A percentile compares a stretch with the other conserved stretches of the same genome.
phyloP scores from a whole-genome alignment of 2,329 filamentous ascomycete species.

The Cercospora sp. region DNA sequence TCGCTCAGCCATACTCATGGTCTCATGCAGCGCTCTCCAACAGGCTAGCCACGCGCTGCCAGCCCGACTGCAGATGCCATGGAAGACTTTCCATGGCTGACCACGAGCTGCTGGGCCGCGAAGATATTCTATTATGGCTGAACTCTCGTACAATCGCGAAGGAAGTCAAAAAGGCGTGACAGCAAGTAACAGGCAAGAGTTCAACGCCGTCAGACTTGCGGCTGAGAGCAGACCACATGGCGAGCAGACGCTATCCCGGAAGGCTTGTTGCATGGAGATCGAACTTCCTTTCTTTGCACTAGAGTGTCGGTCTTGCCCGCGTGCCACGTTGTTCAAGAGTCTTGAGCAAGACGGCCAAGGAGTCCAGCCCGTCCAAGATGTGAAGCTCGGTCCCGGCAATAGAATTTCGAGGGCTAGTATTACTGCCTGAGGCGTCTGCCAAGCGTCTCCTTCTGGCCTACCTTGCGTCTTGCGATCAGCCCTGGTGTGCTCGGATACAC shows the following conservation, averaged over 20 bases:
- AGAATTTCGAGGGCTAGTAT: too few species aligned
- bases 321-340: not conserved
- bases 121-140: not conserved
- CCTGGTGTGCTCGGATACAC: too few species aligned
- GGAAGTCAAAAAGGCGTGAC: not conserved
- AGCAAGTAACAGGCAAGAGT: not conserved
- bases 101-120: not conserved
- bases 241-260: not conserved
- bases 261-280: not conserved
- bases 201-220: not conserved
- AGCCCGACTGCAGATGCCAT: not conserved
- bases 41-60: not conserved
- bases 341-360: not conserved
- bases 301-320: not conserved
- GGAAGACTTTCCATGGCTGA: not conserved
- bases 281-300: not conserved
- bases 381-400: not conserved
- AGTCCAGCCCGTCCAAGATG: not conserved
- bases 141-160: not conserved
- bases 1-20: not conserved
- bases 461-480: too few species aligned
- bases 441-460: too few species aligned
- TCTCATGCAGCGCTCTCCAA: not conserved
- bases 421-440: too few species aligned
- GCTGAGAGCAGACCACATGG: not conserved